Evolutionary conservation across 2,329 filamentous ascomycete genomes (phyloP), one percentile per base, ranked within the genome.

Genomic region (Tolypocladium nubicola): DNA sequence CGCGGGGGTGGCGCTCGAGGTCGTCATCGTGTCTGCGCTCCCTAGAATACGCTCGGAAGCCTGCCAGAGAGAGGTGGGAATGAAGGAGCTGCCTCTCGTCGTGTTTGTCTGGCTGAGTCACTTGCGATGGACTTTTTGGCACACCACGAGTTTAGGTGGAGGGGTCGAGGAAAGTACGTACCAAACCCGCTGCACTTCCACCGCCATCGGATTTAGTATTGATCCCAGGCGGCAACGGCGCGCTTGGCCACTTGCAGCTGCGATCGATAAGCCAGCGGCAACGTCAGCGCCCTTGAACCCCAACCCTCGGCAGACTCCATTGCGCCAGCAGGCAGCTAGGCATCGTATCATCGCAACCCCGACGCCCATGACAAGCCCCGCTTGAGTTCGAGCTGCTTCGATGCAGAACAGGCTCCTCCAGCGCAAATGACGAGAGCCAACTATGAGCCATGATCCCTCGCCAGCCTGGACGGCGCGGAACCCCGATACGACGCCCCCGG

Each of bases 371-470:
- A 64, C 57, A 58, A 57, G 53, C 54, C 41, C 55, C 39, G 38
- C 37, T n/a, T 58, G 54, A 62, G 33, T 58, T 53, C 52, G 53
- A 56, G 61, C 65, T 69, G 68, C 68, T 65, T 62, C 63, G 41
- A 66, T 70, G 68, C 64, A 65, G 63, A 61, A 61, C 61, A 61
- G 62, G 62, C 66, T 66, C 64, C 58, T 60, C 58, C 64, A 57
- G 63, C 63, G 60, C 66, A 64, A 62, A 71, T 70, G 70, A 69
- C 67, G 66, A 68, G 61, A 63, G 61, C 63, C 69, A 67, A 76
- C 74, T 73, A 80, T 80, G 77, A 79, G 73, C 76, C 68, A 79
- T 78, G 77, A 79, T 72, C 14, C 56, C 38, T 43, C 41, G 43
- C 54, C 53, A 38, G 3, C 11, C 39, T 6, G 50, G 56, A 47